Percentiles rank a stretch among this genome's conserved stretches.
Evolutionary conservation across 129 eudicot species (phyloP).

Genomic region (Pseudognaphalium luteoalbum): DNA sequence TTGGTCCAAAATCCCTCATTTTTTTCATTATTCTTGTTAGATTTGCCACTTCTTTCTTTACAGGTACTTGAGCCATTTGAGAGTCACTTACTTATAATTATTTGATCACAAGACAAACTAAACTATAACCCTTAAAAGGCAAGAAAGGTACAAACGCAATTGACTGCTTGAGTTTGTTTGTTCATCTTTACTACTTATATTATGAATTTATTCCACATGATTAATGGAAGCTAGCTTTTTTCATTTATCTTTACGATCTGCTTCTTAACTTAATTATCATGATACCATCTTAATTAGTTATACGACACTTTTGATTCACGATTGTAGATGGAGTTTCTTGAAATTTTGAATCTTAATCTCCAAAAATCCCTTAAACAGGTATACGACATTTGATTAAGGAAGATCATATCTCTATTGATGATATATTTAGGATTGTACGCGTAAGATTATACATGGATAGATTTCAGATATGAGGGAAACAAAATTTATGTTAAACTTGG

Average conservation of each 20-base stretch:
- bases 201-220: not conserved
- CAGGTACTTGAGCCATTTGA: slow-evolving; percentile 3
- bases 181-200: not conserved
- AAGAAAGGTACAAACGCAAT: not conserved
- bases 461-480: no score
- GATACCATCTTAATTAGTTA: no score
- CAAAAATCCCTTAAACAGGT: no score
- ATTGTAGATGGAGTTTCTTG: no score
- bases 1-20: slow-evolving; percentile 3
- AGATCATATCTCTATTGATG: no score
- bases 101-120: not conserved
- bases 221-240: not conserved
- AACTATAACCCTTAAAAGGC: not conserved
- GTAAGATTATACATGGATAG: no score
- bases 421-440: no score
- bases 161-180: not conserved
- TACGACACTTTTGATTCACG: no score
- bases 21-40: slow-evolving; percentile 30
- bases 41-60: slow-evolving; percentile 12
- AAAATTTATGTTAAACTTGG: no score
- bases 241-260: not conserved
- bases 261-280: not conserved
- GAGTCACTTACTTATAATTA: slow-evolving; percentile 13
- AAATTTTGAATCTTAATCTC: no score
- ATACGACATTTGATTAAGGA: no score